Evolutionary conservation across 805 yeast species (phyloP).

Genomic region (Maudiozyma barnettii): DNA sequence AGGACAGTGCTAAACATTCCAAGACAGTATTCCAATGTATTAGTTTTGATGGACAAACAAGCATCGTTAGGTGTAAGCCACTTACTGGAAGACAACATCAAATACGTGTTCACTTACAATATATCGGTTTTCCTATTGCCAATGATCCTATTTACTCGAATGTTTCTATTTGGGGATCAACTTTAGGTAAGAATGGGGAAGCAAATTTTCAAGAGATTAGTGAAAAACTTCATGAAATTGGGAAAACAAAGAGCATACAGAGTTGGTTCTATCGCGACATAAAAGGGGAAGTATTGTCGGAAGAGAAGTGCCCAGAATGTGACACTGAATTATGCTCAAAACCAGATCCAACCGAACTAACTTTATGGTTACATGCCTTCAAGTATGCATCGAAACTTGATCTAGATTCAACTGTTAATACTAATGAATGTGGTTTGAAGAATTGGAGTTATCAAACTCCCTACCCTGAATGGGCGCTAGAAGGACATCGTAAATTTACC

Average conservation of each 20-base stretch:
- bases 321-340: slow-evolving; percentile 66
- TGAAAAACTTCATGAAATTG: slow-evolving; percentile 46
- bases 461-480: slow-evolving; percentile 72
- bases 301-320: slow-evolving; percentile 54
- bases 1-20: slow-evolving; percentile 49
- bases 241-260: slow-evolving; percentile 59
- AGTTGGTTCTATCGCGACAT: slow-evolving; percentile 52
- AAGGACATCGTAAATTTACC: background rate
- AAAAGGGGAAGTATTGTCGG: slow-evolving; percentile 60
- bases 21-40: slow-evolving; percentile 58
- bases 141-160: slow-evolving; percentile 89
- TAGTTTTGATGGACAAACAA: slow-evolving; percentile 50
- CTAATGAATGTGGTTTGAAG: slow-evolving; percentile 6
- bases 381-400: slow-evolving; percentile 49
- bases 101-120: slow-evolving; percentile 84
- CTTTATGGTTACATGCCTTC: slow-evolving; percentile 83
- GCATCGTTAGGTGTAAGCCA: slow-evolving; percentile 75
- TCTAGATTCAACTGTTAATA: slow-evolving; percentile 14
- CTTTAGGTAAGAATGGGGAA: slow-evolving; percentile 51
- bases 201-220: slow-evolving; percentile 43
- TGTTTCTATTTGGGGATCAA: slow-evolving; percentile 69
- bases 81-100: slow-evolving; percentile 92
- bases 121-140: slow-evolving; percentile 76
- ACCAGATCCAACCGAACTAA: slow-evolving; percentile 81
- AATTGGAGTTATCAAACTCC: slow-evolving; percentile 69